These are phyloP conservation scores for Aspergillus quadricinctus DNA, from an alignment of 2,329 filamentous ascomycete species.

Conservation along the genomic window DNA sequence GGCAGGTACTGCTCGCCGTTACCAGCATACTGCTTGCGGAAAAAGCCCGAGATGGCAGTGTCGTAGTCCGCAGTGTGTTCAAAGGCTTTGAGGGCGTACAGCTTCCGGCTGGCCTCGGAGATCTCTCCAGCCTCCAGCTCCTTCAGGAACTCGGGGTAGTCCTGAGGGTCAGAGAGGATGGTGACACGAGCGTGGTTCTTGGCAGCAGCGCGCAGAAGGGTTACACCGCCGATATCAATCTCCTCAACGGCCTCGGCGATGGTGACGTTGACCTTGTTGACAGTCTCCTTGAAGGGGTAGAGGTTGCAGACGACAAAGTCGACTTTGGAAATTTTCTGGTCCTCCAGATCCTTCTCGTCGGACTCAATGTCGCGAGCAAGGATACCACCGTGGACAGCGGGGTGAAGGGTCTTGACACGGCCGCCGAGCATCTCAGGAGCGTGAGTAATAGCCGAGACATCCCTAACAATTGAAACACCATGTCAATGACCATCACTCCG, in stretches of 20 bases:
- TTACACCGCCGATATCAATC: conserved; percentile 97
- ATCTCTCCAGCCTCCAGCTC: conserved; percentile 85
- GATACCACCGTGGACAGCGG: conserved; percentile 79
- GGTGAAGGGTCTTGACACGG: conserved; percentile 92
- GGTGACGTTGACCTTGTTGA: conserved; percentile 95
- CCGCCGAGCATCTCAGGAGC: conserved; percentile 96
- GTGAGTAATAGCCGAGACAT: conserved; percentile 94
- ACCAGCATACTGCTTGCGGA: conserved; percentile 92
- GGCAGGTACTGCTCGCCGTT: conserved; percentile 77
- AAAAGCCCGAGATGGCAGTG: conserved; percentile 89
- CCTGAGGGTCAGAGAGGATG: conserved; percentile 87
- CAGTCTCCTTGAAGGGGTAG: conserved; percentile 98
- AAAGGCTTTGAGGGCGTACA: conserved; percentile 94
- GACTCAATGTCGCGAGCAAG: conserved; percentile 90
- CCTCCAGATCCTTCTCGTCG: conserved; percentile 93
- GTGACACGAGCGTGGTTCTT: conserved; percentile 97
- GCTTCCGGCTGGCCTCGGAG: conserved; percentile 75
- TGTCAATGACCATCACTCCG: conserved; percentile 5
- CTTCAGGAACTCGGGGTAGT: conserved; percentile 90
- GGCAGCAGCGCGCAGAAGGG: conserved; percentile 88
- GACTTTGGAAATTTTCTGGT: conserved; percentile 92
- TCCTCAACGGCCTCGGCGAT: conserved; percentile 96
- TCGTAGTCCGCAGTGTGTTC: conserved; percentile 98
- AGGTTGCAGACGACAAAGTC: conserved; percentile 98
- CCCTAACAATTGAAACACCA: conserved; percentile 49